Evolutionary conservation across 2,329 filamentous ascomycete genomes (phyloP), one percentile per base, ranked within the genome.

Genomic region (Calonectria hawksworthii): DNA sequence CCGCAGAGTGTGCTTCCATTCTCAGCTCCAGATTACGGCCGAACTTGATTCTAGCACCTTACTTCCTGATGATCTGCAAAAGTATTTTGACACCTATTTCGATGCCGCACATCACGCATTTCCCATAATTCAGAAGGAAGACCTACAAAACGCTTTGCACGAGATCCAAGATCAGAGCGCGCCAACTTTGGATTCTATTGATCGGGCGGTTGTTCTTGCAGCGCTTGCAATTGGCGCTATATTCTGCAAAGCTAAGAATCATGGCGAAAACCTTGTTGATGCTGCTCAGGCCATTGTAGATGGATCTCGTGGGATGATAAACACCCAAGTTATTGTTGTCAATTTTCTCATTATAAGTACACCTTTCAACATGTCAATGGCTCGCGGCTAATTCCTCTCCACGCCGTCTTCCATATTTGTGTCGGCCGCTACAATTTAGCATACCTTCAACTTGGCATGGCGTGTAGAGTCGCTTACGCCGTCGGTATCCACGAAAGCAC

Each of bases 341-440:
- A 64, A 44, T 11, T 64, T 44, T 44, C 26, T 64, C n/a, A 44
- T 64, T 18, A 64, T 64, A 44, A 64, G 59, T 64, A 34, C 23
- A 41, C 23, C 59, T 2, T 23, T 16, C 32, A 9, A 2, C 23
- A 21, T 32, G 9, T 41, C 8, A 11, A 21, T 28, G 16, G 3
- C 23, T 44, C 11, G 18, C 7, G 3, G 59, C 59, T 64, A 64
- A 64, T 9, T 38, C 8, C 14, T 21, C 16, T n/a, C 23, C 23
- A 64, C n/a, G 59, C 36, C 13, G 41, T 41, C 16, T 64, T 44
- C 38, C 38, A 64, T n/a, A 30, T 44, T 28, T 64, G 59, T 14
- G 26, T 64, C 1, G 59, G 59, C 18, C 59, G 59, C 16, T 44
- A 64, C 59, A 64, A 64, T 18, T 18, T 28, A 14, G 59, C 59